Percentiles rank a stretch among this genome's conserved stretches.
phyloP scores from a whole-genome alignment of 202 grass and related monocot species.

The Zoysia matrella region DNA sequence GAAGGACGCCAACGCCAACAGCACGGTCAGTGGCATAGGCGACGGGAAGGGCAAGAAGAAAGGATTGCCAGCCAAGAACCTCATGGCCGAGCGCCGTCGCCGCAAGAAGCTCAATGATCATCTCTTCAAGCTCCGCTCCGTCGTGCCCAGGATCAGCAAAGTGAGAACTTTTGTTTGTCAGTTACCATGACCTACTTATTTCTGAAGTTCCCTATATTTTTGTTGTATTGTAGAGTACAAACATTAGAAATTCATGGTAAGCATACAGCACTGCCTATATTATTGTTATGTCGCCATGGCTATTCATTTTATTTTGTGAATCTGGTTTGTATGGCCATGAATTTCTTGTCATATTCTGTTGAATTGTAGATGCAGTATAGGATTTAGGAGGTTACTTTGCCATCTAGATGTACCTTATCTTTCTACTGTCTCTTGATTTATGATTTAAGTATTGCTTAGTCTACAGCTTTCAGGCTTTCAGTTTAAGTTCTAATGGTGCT shows the following conservation, averaged over 20 bases:
- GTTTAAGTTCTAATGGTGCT: background rate
- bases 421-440: background rate
- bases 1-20: slow-evolving; percentile 78
- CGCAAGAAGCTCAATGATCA: too few relatives aligned
- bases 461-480: background rate
- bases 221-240: background rate
- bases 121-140: too few relatives aligned
- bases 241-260: slow-evolving; percentile 5
- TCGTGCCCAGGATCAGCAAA: slow-evolving; percentile 91
- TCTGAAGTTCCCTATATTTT: slow-evolving; percentile 20
- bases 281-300: slow-evolving; percentile 5
- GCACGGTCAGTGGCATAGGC: slow-evolving; percentile 52
- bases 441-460: background rate
- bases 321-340: background rate
- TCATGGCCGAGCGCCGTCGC: too few relatives aligned
- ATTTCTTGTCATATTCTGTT: background rate
- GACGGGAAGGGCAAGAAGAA: slow-evolving; percentile 90
- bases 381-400: background rate
- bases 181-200: background rate
- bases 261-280: slow-evolving; percentile 21
- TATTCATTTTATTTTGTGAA: slow-evolving; percentile 18
- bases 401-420: slow-evolving; percentile 5
- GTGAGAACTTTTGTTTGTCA: slow-evolving; percentile 48
- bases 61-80: slow-evolving; percentile 92
- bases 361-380: slow-evolving; percentile 22